Base-by-base conservation (phyloP, 306 rosid species). In the Acacia crassicarpa region DNA sequence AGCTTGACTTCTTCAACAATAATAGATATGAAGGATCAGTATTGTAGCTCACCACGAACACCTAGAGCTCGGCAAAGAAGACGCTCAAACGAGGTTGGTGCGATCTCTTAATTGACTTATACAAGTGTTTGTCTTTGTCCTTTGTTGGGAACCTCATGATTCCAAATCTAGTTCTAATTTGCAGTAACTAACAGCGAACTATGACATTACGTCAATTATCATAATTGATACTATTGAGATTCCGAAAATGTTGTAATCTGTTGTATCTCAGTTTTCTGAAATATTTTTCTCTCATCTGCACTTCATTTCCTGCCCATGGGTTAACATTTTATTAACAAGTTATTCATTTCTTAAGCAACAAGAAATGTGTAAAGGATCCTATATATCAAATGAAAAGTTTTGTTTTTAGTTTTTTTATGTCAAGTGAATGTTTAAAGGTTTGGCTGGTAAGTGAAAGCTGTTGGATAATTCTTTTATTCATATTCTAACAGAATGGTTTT, bases 11-110 rank as follows among this genome's bases (percentile, higher is more conserved):
- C 84, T 67, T 41, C 54, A 78, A 67, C 78, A 43, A 59, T 77
- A 77, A 84, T 69, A 84, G 87, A 76, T 67, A 86, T 83, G 87
- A 86, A 51, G 70, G 93, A 87, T 88, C 70, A 82, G 54, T 65
- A 32, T 67, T 43, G 79, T 14, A 75, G 82, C 65, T 75, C 85
- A 20, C 91, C 94, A 32, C 61, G 81, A 73, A 76, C 90, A 4
- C 89, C 96, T 23, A 62, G 41, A 76, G 33, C 80, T 66, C 85
- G 97, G 66, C 87, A 79, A 51, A 89, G 94, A 75, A 82, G 80
- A 81, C 94, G 92, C 78, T 84, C 96, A 71, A 87, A 81, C 76
- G 96, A 93, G 94, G 96, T 90, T 84, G n/a, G 85, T 80, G n/a
- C 4, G 46, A 3, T 78, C 23, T 33, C 41, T 19, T 62, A 61